phyloP scores from a whole-genome alignment of 768 basidiomycete genomes.

The Trametes elegans region DNA sequence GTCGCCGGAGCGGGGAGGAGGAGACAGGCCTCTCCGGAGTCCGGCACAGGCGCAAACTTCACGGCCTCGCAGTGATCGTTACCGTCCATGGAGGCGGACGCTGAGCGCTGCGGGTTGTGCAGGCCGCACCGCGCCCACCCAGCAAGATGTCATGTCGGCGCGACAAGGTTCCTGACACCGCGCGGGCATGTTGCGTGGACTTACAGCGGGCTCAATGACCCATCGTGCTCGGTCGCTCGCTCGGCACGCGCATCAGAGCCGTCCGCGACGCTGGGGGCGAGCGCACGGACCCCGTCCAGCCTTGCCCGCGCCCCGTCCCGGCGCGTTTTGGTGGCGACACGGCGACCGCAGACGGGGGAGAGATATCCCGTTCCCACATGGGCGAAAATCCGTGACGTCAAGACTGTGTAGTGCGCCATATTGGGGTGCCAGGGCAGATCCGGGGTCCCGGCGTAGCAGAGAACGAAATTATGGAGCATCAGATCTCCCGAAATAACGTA shows the following conservation, averaged over 20 bases:
- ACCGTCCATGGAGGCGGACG: neutral
- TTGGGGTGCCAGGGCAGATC: conserved; percentile 3
- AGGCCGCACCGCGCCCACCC: conserved; percentile 9
- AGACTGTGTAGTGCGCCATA: neutral
- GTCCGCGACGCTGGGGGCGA: neutral
- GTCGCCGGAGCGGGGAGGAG: conserved; percentile 5
- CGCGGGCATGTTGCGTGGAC: neutral
- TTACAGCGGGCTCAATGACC: conserved; percentile 4
- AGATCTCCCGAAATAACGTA: conserved; percentile 5
- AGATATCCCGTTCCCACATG: conserved; percentile 11
- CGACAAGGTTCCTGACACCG: neutral
- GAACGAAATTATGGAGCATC: conserved; percentile 7
- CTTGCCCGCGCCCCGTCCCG: neutral
- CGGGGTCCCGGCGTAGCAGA: conserved; percentile 13
- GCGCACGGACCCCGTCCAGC: neutral
- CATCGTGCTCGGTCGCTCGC: too few species aligned
- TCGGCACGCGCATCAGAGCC: conserved; percentile 7
- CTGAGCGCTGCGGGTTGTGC: neutral
- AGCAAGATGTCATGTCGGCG: conserved; percentile 5
- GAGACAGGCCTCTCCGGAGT: too few species aligned
- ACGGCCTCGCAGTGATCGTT: neutral
- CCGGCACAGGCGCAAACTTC: too few species aligned
- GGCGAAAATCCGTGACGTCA: conserved; percentile 6
- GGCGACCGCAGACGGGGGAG: neutral
- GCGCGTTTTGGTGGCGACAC: neutral